Base-by-base conservation (phyloP, 352 stramenopile genomes). In the Pythium periplocum region DNA sequence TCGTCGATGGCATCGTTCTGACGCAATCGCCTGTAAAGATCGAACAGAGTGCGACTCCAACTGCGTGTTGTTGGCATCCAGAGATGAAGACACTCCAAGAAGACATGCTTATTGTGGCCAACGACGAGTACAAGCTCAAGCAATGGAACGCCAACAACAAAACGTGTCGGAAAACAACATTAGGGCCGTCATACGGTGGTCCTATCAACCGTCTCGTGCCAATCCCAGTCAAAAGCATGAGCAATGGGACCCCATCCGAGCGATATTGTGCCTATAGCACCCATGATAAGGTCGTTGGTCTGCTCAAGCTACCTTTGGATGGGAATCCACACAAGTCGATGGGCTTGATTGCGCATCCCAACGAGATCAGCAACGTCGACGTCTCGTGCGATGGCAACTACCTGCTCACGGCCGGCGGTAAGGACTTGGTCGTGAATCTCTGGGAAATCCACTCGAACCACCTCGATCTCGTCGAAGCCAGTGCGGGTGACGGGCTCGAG, bases 111-210 rank as follows among this genome's bases (percentile, higher is more conserved):
- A 73, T 96, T 30, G 83, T 93, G 33, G 90, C 85, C 2, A 97
- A 96, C 63, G 76, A 90, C 43, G 93, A 97, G 55, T 98, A 96
- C 69, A 98, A 98, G 66, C 57, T 98, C 46, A 97, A 96, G 70
- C 71, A 95, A 45, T 97, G 88, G 86, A 96, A 96, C 59, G 73
- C 77, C 42, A 83, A 90, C 65, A 96, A 92, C 61, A 95, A 96
- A 50, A 88, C 77, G 7, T 98, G 88, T 57, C 78, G 92, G 6
- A 88, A 88, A 64, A 98, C 91, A 0, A 88, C 80, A 30, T 71
- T 98, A 6, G 86, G 86, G 0, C 93, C 93, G 5, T 95, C 83
- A 2, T 98, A 95, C 55, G 91, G 90, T 26, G 84, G 87, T 0
- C 90, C 92, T 4, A 86, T 97, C 59, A 96, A 92, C 48, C 68